Evolutionary conservation across 495 filamentous ascomycete species (phyloP), one percentile per base, ranked within the genome.

Genomic region (Clavariopsis aquatica): DNA sequence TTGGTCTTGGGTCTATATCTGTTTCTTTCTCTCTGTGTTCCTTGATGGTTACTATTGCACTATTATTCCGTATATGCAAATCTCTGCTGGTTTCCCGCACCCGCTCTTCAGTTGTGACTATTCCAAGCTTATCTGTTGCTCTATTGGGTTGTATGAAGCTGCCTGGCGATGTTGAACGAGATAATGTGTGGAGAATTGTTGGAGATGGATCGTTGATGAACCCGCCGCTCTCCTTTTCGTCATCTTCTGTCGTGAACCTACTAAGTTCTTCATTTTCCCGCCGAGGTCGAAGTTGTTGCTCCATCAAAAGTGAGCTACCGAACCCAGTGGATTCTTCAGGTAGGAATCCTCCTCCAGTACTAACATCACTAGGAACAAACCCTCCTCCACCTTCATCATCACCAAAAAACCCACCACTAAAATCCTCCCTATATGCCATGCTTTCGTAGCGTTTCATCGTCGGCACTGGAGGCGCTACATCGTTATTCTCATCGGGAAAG

Each of bases 401-500:
- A 28, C 27, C 29, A 1, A 64, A 31, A 34, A 56, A 64, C 26
- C 56, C 55, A 28, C 61, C 54, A n/a, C 38, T 26, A 34, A 34
- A 27, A 7, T 60, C 67, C 34, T 29, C 51, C 9, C 52, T 17
- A 26, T 52, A 9, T 19, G 26, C 27, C 7, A 9, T 9, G 1
- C 27, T 15, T 31, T 29, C 36, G 19, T n/a, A 54, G 0, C 34
- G 13, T 24, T n/a, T 34, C 7, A 10, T 15, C 1, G 47, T 23
- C 12, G 54, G 22, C 1, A 36, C 20, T 24, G 23, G 0, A 10
- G 60, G 29, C 46, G 71, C 60, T 23, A 41, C 38, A 56, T 19
- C 47, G 10, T 61, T 62, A 43, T 54, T 60, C 5, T 62, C 70
- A 17, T 69, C 71, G 13, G 57, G 68, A 36, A 76, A 62, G 57